Evolutionary conservation across 805 yeast genomes (phyloP).

Genomic region (Schwanniomyces polymorphus): DNA sequence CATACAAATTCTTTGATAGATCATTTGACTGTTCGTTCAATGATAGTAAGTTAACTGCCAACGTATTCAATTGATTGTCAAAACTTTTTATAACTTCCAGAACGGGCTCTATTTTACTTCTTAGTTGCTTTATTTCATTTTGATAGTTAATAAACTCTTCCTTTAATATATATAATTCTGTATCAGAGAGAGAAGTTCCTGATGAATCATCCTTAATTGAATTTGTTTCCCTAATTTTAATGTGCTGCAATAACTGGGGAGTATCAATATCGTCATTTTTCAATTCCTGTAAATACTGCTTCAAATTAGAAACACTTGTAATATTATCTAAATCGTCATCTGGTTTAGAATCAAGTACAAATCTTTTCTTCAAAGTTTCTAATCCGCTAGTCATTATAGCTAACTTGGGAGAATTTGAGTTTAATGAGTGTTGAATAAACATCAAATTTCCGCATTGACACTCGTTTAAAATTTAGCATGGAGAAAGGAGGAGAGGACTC

Average conservation of each 20-base stretch:
- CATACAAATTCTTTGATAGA: conserved; percentile 24
- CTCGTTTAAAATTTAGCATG: not conserved
- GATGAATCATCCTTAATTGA: conserved; percentile 1
- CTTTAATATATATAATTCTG: conserved; percentile 6
- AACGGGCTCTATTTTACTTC: conserved; percentile 47
- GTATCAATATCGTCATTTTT: not conserved
- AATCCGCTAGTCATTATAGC: not conserved
- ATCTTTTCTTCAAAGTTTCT: not conserved
- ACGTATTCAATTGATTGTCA: conserved; percentile 46
- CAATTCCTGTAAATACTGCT: not conserved
- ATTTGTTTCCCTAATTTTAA: conserved; percentile 11
- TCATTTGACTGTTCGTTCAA: conserved; percentile 35
- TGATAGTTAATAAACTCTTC: conserved; percentile 23
- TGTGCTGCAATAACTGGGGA: conserved; percentile 11
- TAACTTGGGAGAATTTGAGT: not conserved
- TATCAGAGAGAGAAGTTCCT: conserved; percentile 2
- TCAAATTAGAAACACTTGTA: not conserved
- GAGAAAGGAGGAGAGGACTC: not conserved
- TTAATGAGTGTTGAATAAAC: not conserved
- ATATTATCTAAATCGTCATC: not conserved
- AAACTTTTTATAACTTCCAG: conserved; percentile 54
- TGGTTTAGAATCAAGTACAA: not conserved
- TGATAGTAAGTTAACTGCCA: conserved; percentile 30
- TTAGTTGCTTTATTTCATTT: conserved; percentile 24
- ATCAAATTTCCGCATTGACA: not conserved